Base-by-base conservation (phyloP, 2,329 filamentous ascomycete species). In the Magnaporthiopsis incrustans region DNA sequence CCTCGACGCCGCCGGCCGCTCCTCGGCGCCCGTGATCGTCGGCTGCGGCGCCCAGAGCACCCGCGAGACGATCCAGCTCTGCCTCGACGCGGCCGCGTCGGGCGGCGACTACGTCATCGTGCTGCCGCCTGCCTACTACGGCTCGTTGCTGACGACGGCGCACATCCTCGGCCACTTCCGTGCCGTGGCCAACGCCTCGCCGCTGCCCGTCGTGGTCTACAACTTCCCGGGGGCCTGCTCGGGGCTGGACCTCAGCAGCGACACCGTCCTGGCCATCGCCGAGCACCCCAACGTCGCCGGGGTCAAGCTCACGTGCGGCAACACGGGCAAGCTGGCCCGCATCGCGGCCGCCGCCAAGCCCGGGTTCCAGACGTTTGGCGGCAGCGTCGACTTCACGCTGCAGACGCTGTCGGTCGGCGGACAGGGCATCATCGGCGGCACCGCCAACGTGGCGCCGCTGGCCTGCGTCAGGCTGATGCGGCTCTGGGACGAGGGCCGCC, bases 301-400 rank as follows among this genome's bases (percentile, higher is more conserved):
- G 50, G 84, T 82, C 69, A 88, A 89, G 73, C 76, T 88, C 63
- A 87, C 85, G 12, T 86, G 84, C 67, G 85, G 85, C 10, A 87
- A 88, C 71, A 87, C 84, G 57, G 85, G 85, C 53, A 87, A 88
- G 71, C 77, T 87, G 58, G 77, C 76, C 2, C 73, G 74, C 73
- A 78, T 79, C 69, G 84, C 72, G 65, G 73, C 84, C 64, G 79
- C 81, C 6, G 57, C 66, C 2, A 33, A 32, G 2, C 58, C 59
- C 5, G 62, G 62, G 18, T 92, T 92, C 78, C 81, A 89, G 72
- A 88, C 88, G 65, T 84, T 89, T 70, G 89, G 88, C 57, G 89
- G 90, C 64, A 89, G 85, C 61, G 88, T 88, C 63, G 89, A 92
- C 76, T 91, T 91, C 74, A 88, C 86, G 15, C 75, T 92, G 15